These are phyloP conservation scores for Wickerhamomyces chaumierensis DNA, from an alignment of 805 yeast species.

Conservation along the genomic window DNA sequence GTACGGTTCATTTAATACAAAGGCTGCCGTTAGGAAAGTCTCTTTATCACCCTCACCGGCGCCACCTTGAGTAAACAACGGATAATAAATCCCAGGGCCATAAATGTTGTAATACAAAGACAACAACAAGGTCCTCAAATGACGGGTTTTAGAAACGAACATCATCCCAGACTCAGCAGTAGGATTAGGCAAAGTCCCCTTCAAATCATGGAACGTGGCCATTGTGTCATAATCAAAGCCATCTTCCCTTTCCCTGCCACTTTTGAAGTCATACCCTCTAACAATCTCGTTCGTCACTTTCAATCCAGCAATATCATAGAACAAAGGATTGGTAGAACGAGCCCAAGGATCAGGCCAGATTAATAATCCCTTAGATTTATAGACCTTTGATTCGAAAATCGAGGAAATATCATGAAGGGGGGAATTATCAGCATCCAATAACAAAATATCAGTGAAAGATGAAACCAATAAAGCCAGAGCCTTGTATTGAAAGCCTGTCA, in stretches of 20 bases:
- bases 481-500: conserved; percentile 56
- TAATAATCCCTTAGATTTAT: conserved; percentile 31
- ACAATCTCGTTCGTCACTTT: conserved; percentile 24
- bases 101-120: conserved; percentile 46
- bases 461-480: conserved; percentile 58
- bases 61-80: conserved; percentile 52
- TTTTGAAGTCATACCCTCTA: conserved; percentile 17
- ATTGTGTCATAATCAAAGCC: conserved; percentile 11
- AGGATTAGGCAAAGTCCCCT: conserved; percentile 50
- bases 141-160: conserved; percentile 42
- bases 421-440: conserved; percentile 63
- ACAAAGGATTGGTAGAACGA: conserved; percentile 52
- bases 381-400: conserved; percentile 33
- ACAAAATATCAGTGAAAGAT: conserved; percentile 54
- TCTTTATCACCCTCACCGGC: conserved; percentile 73
- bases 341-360: conserved; percentile 69
- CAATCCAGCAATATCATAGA: conserved; percentile 38
- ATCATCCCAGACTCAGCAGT: conserved; percentile 58
- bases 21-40: conserved; percentile 54
- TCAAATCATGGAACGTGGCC: conserved; percentile 40
- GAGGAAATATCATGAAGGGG: conserved; percentile 51
- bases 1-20: conserved; percentile 31
- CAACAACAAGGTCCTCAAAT: conserved; percentile 38
- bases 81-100: conserved; percentile 53
- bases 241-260: conserved; percentile 2